Base-by-base conservation (phyloP, 768 basidiomycete genomes). In the Suillus cothurnatus region DNA sequence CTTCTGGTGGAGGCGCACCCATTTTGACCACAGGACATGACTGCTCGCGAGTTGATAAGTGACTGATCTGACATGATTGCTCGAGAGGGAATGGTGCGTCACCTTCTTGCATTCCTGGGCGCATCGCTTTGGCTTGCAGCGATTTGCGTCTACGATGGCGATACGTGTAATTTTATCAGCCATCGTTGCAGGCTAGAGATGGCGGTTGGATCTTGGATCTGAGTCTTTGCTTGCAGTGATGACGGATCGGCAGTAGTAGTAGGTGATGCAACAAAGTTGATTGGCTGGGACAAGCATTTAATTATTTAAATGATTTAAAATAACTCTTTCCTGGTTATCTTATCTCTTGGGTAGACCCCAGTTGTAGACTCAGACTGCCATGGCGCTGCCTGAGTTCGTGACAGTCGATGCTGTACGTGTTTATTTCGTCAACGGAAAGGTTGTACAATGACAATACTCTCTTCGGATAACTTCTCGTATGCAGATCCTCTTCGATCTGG, bases 61-160 rank as follows among this genome's bases (percentile, higher is more conserved):
- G 52, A 66, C 68, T 69, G 64, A 66, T 53, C 39, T 57, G 57
- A 58, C 11, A 23, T 26, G 36, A 26, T 15, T 58, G 57, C 38
- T 28, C 8, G 58, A 41, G 28, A 41, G 39, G 38, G 28, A 41
- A 11, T 31, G 28, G 26, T 28, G 39, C 41, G 19, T 64, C 69
- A 91, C 93, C 84, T 98, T 97, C 85, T 97, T 99, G 81, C 97
- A 99, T 80, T 99, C 97, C 75, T 97, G 96, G 31, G 95, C 92
- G 71, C 94, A 95, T 80, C 93, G 84, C 79, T 99, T 99, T 23
- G 97, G 97, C 76, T 97, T 97, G 83, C 97, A 98, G 63, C 89
- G 86, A 82, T 96, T 95, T 11, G 91, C 71, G 76, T 95, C 92
- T 69, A 94, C 93, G 72, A 99, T 95, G 67, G 97, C 97, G 73